A percentile compares a stretch with the other conserved stretches of the same genome.
Evolutionary conservation across 495 filamentous ascomycete species (phyloP).

Genomic region (Penicillium crystallinum): DNA sequence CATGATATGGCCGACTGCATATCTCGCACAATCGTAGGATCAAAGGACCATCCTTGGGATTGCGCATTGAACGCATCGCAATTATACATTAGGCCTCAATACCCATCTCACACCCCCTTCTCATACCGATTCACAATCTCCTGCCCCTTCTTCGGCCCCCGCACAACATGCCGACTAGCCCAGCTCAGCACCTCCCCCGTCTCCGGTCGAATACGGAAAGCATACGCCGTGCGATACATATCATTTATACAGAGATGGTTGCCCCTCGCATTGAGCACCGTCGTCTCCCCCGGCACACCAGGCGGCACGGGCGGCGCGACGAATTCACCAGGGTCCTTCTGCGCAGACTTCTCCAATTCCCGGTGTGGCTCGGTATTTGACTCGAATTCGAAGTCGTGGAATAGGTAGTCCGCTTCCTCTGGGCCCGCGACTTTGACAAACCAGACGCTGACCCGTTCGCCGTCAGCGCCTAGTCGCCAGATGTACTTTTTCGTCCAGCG

Average conservation of each 20-base stretch:
- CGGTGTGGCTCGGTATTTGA: not conserved
- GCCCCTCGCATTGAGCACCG: slow-evolving; percentile 33
- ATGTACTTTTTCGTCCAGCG: slow-evolving; percentile 47
- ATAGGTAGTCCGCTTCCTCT: slow-evolving; percentile 42
- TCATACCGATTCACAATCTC: slow-evolving; percentile 42
- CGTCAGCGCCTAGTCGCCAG: slow-evolving; percentile 31
- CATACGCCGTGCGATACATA: slow-evolving; percentile 47
- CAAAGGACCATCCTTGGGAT: too few relatives aligned
- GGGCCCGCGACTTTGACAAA: slow-evolving; percentile 39
- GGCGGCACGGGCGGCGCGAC: slow-evolving; percentile 29
- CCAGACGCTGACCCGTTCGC: slow-evolving; percentile 38
- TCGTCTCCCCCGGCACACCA: slow-evolving; percentile 11
- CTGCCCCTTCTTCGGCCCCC: slow-evolving; percentile 45
- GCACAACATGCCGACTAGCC: slow-evolving; percentile 45
- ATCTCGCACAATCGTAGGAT: too few relatives aligned
- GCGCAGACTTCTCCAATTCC: not conserved
- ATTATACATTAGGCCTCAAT: not conserved
- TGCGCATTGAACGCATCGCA: too few relatives aligned
- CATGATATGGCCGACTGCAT: too few relatives aligned
- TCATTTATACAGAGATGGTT: slow-evolving; percentile 47
- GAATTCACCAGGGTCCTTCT: slow-evolving; percentile 10
- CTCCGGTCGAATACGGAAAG: slow-evolving; percentile 34
- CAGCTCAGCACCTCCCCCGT: slow-evolving; percentile 40
- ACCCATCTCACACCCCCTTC: slow-evolving; percentile 14
- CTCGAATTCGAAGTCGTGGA: slow-evolving; percentile 40